Evolutionary conservation across 2,329 filamentous ascomycete species (phyloP).

Genomic region (Camillea tinctor): DNA sequence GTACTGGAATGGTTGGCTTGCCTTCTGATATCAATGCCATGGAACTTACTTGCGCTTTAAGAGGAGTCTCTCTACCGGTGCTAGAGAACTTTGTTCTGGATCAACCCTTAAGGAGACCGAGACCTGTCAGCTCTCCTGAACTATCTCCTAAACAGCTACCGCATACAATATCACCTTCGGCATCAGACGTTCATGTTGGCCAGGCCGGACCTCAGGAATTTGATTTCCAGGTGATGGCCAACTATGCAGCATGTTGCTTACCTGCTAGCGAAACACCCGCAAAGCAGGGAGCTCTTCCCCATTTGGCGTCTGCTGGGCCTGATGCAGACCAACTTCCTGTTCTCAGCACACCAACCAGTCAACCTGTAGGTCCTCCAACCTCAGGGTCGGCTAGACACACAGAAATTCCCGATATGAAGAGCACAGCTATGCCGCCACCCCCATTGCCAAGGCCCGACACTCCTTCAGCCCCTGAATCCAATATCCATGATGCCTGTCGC

Average conservation of each 20-base stretch:
- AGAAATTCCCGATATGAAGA: constrained; percentile 6
- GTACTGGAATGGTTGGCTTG: constrained; percentile 33
- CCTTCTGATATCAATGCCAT: constrained; percentile 27
- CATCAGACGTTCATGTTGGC: constrained; percentile 1
- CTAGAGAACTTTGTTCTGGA: constrained; percentile 35
- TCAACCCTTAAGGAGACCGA: constrained; percentile 23
- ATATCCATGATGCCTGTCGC: constrained; percentile 4
- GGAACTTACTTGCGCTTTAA: constrained; percentile 28
- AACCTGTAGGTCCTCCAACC: constrained; percentile 2
- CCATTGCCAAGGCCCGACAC: constrained; percentile 10
- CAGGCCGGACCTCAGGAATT: background rate
- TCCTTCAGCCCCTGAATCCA: constrained; percentile 5
- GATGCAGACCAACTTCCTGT: constrained; percentile 5
- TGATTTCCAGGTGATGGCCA: background rate
- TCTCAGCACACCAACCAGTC: constrained; percentile 7
- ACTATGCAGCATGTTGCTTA: constrained; percentile 6
- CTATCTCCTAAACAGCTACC: constrained; percentile 38
- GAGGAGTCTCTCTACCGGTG: constrained; percentile 35
- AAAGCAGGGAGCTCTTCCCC: constrained; percentile 5
- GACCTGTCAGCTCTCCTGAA: constrained; percentile 31
- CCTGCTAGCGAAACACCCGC: constrained; percentile 4
- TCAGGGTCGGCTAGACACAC: background rate
- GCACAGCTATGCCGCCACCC: constrained; percentile 22
- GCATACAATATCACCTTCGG: constrained; percentile 15
- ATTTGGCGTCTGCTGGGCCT: background rate